Percentiles rank a stretch among this genome's conserved stretches.
Conservation (phyloP, 1,139 yeast genomes). For the Hansenula anomala region DNA sequence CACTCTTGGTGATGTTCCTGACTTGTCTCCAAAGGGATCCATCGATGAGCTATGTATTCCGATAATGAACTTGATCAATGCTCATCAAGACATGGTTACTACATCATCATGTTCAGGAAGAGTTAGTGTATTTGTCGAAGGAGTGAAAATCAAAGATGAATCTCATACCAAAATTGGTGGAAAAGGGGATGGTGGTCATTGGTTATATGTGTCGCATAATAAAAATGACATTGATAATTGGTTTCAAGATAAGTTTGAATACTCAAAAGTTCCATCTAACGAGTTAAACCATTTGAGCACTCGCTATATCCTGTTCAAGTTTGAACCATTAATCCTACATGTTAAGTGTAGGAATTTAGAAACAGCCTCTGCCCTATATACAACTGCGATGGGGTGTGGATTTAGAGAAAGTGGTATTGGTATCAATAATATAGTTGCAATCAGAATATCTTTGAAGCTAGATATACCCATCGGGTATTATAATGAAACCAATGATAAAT, state of each 20-base stretch:
- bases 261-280: conserved; percentile 3
- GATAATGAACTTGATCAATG: conserved; percentile 60
- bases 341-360: conserved; percentile 65
- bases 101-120: conserved; percentile 89
- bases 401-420: conserved; percentile 88
- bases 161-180: conserved; percentile 53
- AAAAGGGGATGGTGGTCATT: conserved; percentile 83
- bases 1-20: conserved; percentile 43
- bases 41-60: conserved; percentile 72
- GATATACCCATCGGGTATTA: conserved; percentile 71
- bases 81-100: conserved; percentile 65
- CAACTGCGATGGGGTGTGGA: conserved; percentile 78
- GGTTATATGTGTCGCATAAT: conserved; percentile 82
- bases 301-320: conserved; percentile 65
- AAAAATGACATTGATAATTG: conserved; percentile 44
- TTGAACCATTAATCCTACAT: conserved; percentile 80
- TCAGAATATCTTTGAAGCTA: conserved; percentile 63
- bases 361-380: conserved; percentile 58
- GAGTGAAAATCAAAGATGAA: conserved; percentile 29
- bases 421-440: conserved; percentile 71
- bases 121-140: conserved; percentile 76
- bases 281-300: conserved; percentile 17
- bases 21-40: conserved; percentile 81
- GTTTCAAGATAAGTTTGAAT: conserved; percentile 31
- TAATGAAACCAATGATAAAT: conserved; percentile 25